These are phyloP conservation scores for Tricladium varicosporioides DNA, from an alignment of 2,329 filamentous ascomycete species.

Conservation along the genomic window DNA sequence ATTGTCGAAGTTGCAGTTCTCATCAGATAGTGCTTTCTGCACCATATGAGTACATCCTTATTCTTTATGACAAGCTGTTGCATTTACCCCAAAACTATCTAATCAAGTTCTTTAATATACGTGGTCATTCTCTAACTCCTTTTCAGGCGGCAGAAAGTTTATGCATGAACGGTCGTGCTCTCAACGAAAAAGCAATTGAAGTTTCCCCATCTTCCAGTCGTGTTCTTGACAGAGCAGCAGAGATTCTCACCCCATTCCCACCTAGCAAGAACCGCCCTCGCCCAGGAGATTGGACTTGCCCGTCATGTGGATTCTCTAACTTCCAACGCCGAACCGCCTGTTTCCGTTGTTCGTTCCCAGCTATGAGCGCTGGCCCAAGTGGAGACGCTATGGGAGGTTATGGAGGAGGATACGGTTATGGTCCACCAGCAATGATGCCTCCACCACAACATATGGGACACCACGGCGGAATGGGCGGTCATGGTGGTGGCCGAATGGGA, in stretches of 20 bases:
- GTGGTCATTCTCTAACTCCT: conserved; percentile 34
- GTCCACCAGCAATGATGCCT: conserved; percentile 77
- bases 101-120: conserved; percentile 31
- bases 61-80: conserved; percentile 32
- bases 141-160: conserved; percentile 88
- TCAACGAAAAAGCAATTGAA: conserved; percentile 99
- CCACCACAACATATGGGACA: conserved; percentile 72
- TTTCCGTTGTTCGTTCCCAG: conserved; percentile 99
- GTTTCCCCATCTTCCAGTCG: conserved; percentile 97
- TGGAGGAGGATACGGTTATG: conserved; percentile 60
- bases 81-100: conserved; percentile 18
- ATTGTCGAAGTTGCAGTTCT: conserved; percentile 27
- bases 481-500: conserved; percentile 68
- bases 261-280: conserved; percentile 97
- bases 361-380: conserved; percentile 74
- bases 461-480: conserved; percentile 51
- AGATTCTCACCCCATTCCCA: conserved; percentile 95
- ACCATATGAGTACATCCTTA: conserved; percentile 29
- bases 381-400: conserved; percentile 69
- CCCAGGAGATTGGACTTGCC: conserved; percentile 98
- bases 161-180: conserved; percentile 97
- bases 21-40: conserved; percentile 29
- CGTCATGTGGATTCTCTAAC: conserved; percentile 97
- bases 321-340: conserved; percentile 98
- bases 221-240: conserved; percentile 90